phyloP scores from a whole-genome alignment of 306 rosid species.

The Begonia fuchsioides region DNA sequence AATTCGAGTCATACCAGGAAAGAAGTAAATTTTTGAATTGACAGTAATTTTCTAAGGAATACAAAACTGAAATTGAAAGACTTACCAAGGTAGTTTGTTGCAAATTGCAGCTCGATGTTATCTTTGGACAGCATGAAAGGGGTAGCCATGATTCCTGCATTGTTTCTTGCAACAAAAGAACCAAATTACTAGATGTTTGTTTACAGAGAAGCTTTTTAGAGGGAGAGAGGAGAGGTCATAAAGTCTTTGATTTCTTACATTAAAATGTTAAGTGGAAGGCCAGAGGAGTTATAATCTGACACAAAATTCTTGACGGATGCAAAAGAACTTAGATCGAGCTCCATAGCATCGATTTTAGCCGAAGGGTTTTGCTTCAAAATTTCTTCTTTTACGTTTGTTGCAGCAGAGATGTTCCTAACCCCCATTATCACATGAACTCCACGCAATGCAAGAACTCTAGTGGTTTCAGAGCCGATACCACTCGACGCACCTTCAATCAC shows the following conservation, averaged over 20 bases:
- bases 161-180: constrained; percentile 31
- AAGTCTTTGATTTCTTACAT: constrained; percentile 28
- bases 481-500: constrained; percentile 61
- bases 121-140: constrained; percentile 60
- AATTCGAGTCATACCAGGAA: too few species aligned
- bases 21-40: too few species aligned
- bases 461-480: constrained; percentile 67
- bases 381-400: constrained; percentile 28
- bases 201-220: too few species aligned
- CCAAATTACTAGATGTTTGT: neutral
- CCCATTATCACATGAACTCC: constrained; percentile 81
- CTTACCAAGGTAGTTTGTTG: constrained; percentile 61
- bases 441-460: constrained; percentile 54
- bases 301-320: constrained; percentile 65
- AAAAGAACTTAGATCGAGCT: constrained; percentile 59
- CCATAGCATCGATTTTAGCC: constrained; percentile 51
- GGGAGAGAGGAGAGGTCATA: too few species aligned
- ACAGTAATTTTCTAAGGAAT: too few species aligned
- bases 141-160: constrained; percentile 63
- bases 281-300: constrained; percentile 41
- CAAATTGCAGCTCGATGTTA: constrained; percentile 68
- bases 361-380: constrained; percentile 37
- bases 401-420: constrained; percentile 48
- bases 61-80: too few species aligned
- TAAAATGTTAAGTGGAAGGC: constrained; percentile 47